A percentile compares a stretch with the other conserved stretches of the same genome.
These are phyloP conservation scores for Powellomyces hirtus DNA, from an alignment of 192 early-diverging fungal species.

Conservation along the genomic window DNA sequence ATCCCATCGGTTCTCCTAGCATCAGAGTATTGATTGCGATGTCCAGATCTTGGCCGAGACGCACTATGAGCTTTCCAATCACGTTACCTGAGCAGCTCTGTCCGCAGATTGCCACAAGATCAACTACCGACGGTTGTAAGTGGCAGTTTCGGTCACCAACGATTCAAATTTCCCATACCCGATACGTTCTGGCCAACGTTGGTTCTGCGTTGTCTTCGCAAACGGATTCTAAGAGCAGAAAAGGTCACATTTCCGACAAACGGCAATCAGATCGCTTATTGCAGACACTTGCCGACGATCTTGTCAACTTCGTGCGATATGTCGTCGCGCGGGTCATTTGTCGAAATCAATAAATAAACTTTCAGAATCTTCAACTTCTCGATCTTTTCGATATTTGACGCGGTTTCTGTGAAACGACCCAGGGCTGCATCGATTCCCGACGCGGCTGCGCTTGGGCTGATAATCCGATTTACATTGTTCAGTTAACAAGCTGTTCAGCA, in stretches of 20 bases:
- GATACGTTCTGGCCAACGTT: not conserved
- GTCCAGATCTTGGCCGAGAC: not conserved
- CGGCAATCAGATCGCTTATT: not conserved
- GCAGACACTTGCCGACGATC: not conserved
- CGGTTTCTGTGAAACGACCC: not conserved
- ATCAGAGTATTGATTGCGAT: not conserved
- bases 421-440: not conserved
- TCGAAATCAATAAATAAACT: conserved; percentile 11
- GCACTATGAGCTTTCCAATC: not conserved
- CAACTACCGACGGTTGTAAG: not conserved
- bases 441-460: not conserved
- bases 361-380: conserved; percentile 20
- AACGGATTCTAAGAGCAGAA: not conserved
- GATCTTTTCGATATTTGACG: not conserved
- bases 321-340: not conserved
- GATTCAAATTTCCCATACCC: not conserved
- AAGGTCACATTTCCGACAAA: no score
- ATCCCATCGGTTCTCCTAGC: conserved; percentile 16
- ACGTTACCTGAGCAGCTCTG: conserved; percentile 18
- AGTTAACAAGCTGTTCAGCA: no score
- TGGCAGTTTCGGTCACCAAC: not conserved
- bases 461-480: no score
- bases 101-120: conserved; percentile 30
- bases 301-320: conserved; percentile 1
- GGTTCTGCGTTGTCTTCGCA: not conserved